Base-by-base conservation (phyloP, 345 rosid genomes). In the Geranium rotundifolium region DNA sequence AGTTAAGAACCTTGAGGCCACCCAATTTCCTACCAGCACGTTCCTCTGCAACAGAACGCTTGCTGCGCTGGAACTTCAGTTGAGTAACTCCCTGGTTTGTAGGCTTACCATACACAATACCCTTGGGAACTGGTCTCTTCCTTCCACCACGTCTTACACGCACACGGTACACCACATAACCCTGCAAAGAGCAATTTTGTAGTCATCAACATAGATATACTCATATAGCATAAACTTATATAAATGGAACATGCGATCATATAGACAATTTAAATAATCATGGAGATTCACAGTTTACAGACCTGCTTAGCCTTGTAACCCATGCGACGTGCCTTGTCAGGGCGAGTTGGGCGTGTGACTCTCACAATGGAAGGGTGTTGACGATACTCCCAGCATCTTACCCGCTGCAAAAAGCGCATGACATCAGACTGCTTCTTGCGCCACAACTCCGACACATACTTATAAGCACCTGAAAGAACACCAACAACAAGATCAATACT, bases 261-360 rank as follows among this genome's bases (percentile, higher is more conserved):
- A 17, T 29, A 17, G 30, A n/a, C 18, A 52, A 31, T 4, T 16
- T 27, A 54, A 29, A 50, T 5, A 0, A 0, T 20, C 5, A 17
- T 16, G 29, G 41, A 59, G 17, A 30, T 17, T 29, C 27, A 59
- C 41, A 59, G 19, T 37, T 41, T 29, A n/a, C 29, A 17, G 31
- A 75, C 79, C 79, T 75, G 79, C 65, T 75, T 75, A 41, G 79
- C 79, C 76, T 71, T 75, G 60, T 75, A 72, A 16, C 79, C 79
- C 67, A 75, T 15, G 55, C 76, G 73, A 19, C 79, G 72, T 19
- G 79, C 79, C 76, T 68, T 71, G 41, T 71, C 79, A 13, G 76
- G 79, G 63, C 76, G 79, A 17, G 79, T 75, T 7, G 79, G 73
- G 18, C 52, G 76, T 3, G 73, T 75, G 60, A 75, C 71, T 3